Base-by-base conservation (phyloP, 257 asterid genomes). In the Salvia rosmarinus region DNA sequence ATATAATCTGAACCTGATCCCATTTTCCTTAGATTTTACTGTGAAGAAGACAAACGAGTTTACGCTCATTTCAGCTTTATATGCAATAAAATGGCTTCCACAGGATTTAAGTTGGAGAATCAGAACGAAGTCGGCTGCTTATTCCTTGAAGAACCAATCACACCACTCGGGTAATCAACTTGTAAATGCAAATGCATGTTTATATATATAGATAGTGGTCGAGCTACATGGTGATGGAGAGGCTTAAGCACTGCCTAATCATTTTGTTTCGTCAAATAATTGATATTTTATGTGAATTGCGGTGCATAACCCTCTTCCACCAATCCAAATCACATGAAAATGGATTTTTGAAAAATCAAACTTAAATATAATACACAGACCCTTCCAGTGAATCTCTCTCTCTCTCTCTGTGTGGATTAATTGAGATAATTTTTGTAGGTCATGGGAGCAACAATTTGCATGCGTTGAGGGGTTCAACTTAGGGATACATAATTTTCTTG, bases 361-460 rank as follows among this genome's bases (percentile, higher is more conserved):
- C n/a, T n/a, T n/a, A n/a, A n/a, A n/a, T n/a, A n/a, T n/a, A n/a
- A n/a, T n/a, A n/a, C n/a, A n/a, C n/a, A n/a, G n/a, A n/a, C n/a
- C n/a, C n/a, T n/a, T n/a, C n/a, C n/a, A n/a, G n/a, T 34, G 4
- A 0, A 34, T 34, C 50, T 37, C 46, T 6, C 7, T 35, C 19
- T 68, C 20, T 68, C 37, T 23, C 4, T 67, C 13, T 42, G 20
- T 1, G 16, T 4, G 30, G 7, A 25, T 0, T 2, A 20, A 13
- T 9, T 51, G n/a, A 37, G 6, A 9, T 37, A 37, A 6, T 5
- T 50, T 62, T 54, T 75, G 65, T 54, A 90, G 95, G 35, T 9
- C 75, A 61, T 85, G 89, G 92, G 84, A 82, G 21, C 86, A 73
- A 50, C 70, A 74, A 16, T 62, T 52, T 57, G 43, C 56, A 30